A percentile compares a stretch with the other conserved stretches of the same genome.
These are phyloP conservation scores for Leishmania amazonensis DNA, from an alignment of 208 protist species.

Conservation along the genomic window DNA sequence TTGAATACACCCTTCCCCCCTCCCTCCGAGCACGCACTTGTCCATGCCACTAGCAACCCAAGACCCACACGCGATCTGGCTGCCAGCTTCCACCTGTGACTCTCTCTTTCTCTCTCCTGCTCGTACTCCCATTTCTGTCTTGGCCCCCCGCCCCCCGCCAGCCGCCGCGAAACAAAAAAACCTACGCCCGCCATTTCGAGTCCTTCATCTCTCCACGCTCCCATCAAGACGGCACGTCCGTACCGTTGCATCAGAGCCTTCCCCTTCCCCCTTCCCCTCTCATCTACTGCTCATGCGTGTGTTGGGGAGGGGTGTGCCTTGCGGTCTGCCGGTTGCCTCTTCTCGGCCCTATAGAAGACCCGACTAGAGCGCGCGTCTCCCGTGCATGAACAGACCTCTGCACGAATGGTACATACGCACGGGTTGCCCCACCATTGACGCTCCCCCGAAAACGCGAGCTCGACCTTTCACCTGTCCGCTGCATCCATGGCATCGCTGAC, in stretches of 20 bases:
- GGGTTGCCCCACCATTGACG: not conserved
- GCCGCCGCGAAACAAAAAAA: not conserved
- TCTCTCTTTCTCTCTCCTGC: conserved; percentile 11
- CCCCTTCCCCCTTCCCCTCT: not conserved
- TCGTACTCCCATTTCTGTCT: not conserved
- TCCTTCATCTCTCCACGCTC: not conserved
- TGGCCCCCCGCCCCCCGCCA: not conserved
- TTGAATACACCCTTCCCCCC: not conserved
- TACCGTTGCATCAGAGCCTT: not conserved
- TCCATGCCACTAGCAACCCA: not conserved
- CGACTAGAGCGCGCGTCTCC: not conserved
- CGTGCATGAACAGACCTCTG: not conserved
- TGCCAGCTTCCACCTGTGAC: conserved; percentile 6
- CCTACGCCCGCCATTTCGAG: not conserved
- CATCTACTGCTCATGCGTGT: not conserved
- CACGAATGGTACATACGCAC: not conserved
- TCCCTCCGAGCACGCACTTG: not conserved
- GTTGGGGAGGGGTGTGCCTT: not conserved
- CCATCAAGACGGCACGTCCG: not conserved
- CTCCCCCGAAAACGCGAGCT: not conserved
- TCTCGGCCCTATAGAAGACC: not conserved
- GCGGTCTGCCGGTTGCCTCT: not conserved
- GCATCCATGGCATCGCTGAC: not conserved
- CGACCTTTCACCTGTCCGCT: not conserved
- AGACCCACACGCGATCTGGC: not conserved